phyloP scores from a whole-genome alignment of 140 eudicot genomes.

The Anethum foeniculum region DNA sequence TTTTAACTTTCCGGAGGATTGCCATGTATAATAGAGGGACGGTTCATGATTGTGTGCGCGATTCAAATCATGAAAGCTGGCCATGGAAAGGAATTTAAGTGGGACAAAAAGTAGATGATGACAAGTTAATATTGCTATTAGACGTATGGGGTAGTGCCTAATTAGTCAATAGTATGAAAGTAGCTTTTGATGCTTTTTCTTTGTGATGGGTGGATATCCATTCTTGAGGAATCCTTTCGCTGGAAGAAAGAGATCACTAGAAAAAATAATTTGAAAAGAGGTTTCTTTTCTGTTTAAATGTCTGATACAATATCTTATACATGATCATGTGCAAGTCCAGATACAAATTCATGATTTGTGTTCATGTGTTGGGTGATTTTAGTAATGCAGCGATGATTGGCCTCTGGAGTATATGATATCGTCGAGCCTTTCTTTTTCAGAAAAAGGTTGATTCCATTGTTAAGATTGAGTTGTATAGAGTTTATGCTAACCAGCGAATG shows the following conservation, averaged over 20 bases:
- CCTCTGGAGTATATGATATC: background rate
- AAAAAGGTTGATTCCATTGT: conserved; percentile 20
- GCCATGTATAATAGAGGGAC: conserved; percentile 10
- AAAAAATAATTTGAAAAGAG: background rate
- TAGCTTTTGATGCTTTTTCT: conserved; percentile 17
- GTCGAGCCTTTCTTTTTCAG: conserved; percentile 1
- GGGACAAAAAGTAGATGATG: background rate
- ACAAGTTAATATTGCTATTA: background rate
- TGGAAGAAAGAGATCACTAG: conserved; percentile 26
- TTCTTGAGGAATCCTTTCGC: conserved; percentile 35
- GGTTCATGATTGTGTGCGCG: background rate
- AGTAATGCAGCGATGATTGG: background rate
- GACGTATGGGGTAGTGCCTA: conserved; percentile 14
- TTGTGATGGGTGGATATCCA: conserved; percentile 45
- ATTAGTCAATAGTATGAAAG: conserved; percentile 27
- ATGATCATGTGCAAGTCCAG: background rate
- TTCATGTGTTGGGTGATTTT: background rate
- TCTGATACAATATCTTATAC: background rate
- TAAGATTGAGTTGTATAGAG: conserved; percentile 3
- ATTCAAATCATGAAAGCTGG: conserved; percentile 26
- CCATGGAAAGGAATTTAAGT: conserved; percentile 13
- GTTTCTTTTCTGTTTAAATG: background rate
- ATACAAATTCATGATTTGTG: background rate
- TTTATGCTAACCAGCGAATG: conserved; percentile 20
- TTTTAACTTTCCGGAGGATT: conserved; percentile 18